Evolutionary conservation across 345 rosid species (phyloP).

Genomic region (Brassica incana): DNA sequence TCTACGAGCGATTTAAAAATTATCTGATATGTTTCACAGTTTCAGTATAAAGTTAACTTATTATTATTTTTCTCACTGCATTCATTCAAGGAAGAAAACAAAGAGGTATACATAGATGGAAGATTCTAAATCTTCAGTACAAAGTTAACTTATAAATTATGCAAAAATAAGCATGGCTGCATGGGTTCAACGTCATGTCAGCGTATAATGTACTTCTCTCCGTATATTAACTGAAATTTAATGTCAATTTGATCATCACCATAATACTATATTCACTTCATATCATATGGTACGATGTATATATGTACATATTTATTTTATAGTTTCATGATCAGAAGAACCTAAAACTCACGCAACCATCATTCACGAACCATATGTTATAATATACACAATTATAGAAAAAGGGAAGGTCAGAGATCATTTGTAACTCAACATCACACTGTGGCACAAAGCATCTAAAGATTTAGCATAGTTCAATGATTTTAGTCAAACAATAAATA

Average conservation of each 20-base stretch:
- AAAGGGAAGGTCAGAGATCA: conserved; percentile 31
- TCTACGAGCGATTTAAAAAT: conserved; percentile 22
- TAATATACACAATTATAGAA: not conserved
- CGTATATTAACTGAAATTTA: not conserved
- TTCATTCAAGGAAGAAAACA: not conserved
- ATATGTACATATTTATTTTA: not conserved
- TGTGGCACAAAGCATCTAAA: conserved; percentile 29
- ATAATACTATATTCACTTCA: not conserved
- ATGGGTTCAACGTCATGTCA: not conserved
- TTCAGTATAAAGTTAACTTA: not conserved
- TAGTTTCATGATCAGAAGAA: not conserved
- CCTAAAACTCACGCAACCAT: conserved; percentile 25
- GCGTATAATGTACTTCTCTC: not conserved
- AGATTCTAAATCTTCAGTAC: not conserved
- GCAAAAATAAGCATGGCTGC: not conserved
- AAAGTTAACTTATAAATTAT: not conserved
- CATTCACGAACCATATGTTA: not conserved
- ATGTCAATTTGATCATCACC: not conserved
- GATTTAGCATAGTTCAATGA: conserved; percentile 4
- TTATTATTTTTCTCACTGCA: not conserved
- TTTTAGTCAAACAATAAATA: conserved; percentile 13
- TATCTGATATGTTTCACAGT: conserved; percentile 16
- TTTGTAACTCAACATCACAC: conserved; percentile 33
- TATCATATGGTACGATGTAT: not conserved
- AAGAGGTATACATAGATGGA: not conserved